Evolutionary conservation across 495 filamentous ascomycete species (phyloP).

Genomic region (Lepidopterella palustris): DNA sequence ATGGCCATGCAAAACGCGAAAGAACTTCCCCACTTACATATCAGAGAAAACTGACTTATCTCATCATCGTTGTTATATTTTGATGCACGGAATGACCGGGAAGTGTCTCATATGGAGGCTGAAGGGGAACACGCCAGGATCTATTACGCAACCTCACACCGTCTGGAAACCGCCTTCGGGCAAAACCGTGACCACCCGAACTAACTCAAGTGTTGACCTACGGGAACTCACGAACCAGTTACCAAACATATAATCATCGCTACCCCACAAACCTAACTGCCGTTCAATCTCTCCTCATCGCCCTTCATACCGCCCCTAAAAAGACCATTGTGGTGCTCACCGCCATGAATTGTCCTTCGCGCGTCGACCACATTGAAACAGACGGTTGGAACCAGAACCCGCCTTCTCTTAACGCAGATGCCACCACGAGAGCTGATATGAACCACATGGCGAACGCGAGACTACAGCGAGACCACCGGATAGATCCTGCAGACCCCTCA

Average conservation of each 20-base stretch:
- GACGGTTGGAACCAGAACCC: constrained; percentile 56
- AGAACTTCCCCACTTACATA: no score
- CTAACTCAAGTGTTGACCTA: no score
- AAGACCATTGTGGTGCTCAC: not conserved
- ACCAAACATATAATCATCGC: not conserved
- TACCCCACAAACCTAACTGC: not conserved
- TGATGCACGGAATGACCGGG: not conserved
- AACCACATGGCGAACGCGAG: constrained; percentile 52
- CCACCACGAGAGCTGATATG: constrained; percentile 53
- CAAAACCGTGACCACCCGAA: not conserved
- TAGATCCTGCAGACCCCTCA: constrained; percentile 25
- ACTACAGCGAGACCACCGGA: constrained; percentile 34
- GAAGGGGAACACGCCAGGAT: not conserved
- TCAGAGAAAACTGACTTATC: no score
- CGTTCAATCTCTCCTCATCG: not conserved
- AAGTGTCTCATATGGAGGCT: not conserved
- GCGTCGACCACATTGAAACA: constrained; percentile 43
- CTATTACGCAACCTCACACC: not conserved
- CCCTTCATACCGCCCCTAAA: not conserved
- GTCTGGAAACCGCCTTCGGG: not conserved
- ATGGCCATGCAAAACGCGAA: no score
- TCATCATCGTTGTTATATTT: no score
- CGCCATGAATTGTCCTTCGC: constrained; percentile 51
- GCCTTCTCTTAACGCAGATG: constrained; percentile 45
- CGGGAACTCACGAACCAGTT: not conserved